A percentile compares a stretch with the other conserved stretches of the same genome.
Evolutionary conservation across 345 rosid species (phyloP).

Genomic region (Gynandropsis gynandra): DNA sequence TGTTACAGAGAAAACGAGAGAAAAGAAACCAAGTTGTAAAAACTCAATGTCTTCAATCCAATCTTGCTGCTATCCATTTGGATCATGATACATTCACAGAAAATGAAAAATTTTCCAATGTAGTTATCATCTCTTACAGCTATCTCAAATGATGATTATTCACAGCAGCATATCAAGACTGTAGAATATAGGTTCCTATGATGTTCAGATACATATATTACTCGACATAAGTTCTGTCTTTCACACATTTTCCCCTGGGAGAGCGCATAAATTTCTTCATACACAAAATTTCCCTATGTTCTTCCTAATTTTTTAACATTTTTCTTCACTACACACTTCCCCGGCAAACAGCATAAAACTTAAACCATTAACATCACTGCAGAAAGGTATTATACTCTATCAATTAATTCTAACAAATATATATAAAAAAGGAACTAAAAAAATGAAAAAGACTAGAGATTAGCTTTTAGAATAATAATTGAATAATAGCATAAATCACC

Average conservation of each 20-base stretch:
- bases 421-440: neutral
- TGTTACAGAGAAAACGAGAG: slow-evolving; percentile 11
- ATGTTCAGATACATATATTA: neutral
- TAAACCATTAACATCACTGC: too few species aligned
- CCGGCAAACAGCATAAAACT: too few species aligned
- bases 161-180: slow-evolving; percentile 5
- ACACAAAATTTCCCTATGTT: too few species aligned
- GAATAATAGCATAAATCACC: slow-evolving; percentile 33
- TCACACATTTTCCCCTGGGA: neutral
- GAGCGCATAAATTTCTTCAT: too few species aligned
- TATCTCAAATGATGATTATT: neutral
- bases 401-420: neutral
- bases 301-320: neutral
- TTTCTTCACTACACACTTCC: neutral
- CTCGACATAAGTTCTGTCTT: neutral
- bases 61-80: slow-evolving; percentile 1
- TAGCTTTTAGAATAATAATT: neutral
- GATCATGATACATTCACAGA: slow-evolving; percentile 14
- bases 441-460: neutral
- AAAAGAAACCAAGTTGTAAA: slow-evolving; percentile 14
- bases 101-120: neutral
- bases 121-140: neutral
- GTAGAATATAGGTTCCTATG: neutral
- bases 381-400: neutral
- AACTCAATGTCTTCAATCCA: neutral